These are phyloP conservation scores for Alternaria conjuncta DNA, from an alignment of 2,329 filamentous ascomycete species.

Conservation along the genomic window DNA sequence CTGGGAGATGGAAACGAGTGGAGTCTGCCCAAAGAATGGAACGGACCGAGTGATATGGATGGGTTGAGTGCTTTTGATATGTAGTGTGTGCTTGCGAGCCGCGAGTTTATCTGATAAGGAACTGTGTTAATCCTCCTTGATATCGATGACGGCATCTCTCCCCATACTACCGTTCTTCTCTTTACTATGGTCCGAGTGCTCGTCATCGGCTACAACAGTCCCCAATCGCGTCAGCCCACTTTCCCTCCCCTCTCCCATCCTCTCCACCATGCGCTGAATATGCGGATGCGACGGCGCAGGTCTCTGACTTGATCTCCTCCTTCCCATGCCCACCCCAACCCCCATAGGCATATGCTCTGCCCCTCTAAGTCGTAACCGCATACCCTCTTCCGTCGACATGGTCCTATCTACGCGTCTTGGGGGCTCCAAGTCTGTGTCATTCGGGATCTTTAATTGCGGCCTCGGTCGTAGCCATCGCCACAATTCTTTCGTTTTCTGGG, in stretches of 20 bases:
- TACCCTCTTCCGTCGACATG: slow-evolving; percentile 37
- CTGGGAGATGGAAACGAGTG: slow-evolving; percentile 31
- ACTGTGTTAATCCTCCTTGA: slow-evolving; percentile 12
- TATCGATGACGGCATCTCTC: slow-evolving; percentile 31
- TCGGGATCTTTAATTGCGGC: slow-evolving; percentile 2
- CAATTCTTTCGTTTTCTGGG: slow-evolving; percentile 34
- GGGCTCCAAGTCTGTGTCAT: slow-evolving; percentile 14
- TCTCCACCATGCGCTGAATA: slow-evolving; percentile 39
- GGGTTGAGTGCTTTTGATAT: slow-evolving; percentile 30
- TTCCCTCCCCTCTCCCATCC: slow-evolving; percentile 35
- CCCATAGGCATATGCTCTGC: neutral
- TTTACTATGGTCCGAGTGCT: neutral
- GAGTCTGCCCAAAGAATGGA: slow-evolving; percentile 8
- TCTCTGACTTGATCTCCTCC: slow-evolving; percentile 14
- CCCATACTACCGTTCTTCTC: slow-evolving; percentile 13
- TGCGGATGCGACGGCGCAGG: slow-evolving; percentile 33
- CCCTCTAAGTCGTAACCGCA: slow-evolving; percentile 17
- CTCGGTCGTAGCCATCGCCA: slow-evolving; percentile 38
- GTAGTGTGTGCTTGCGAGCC: neutral
- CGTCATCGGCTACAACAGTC: slow-evolving; percentile 15
- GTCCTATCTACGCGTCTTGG: slow-evolving; percentile 24
- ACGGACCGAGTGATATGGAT: slow-evolving; percentile 37
- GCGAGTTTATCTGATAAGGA: neutral
- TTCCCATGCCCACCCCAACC: neutral
- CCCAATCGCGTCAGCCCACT: slow-evolving; percentile 35